Evolutionary conservation across 164 flowering plant genomes (phyloP), one percentile per base, ranked within the genome.

Genomic region (Brasenia schreberi): DNA sequence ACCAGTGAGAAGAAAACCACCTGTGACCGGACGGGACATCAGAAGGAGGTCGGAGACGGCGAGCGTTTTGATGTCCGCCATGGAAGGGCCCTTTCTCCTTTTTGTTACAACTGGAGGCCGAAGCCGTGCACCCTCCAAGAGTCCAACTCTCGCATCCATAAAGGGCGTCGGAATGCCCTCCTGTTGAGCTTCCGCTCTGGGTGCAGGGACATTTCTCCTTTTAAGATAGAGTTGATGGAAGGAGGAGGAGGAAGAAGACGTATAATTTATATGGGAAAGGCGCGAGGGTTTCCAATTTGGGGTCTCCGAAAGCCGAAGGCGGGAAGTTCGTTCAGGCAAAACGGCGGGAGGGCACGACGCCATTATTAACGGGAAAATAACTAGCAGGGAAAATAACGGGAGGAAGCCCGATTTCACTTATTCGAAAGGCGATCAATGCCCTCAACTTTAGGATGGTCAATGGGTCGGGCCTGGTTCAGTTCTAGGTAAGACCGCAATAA

Each of bases 21-120:
- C 96, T 62, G 91, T 80, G 63, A 83, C 72, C 14, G 89, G 85
- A 7, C 76, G 83, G 56, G 77, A 75, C n/a, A 71, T 76, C 33
- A 65, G 79, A 75, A 88, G 69, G 64, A 90, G 86, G 18, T 87
- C 86, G 1, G 86, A 66, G 68, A 92, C 58, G 2, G 80, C 69
- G 74, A 85, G 49, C 59, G 74, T 65, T 64, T 66, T 74, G 19
- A 62, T 65, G 43, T 59, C 43, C 11, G 73, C 81, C 71, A 74
- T 74, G 1, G 63, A 60, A n/a, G 63, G 9, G n/a, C 19, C 63
- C 9, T 60, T 19, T 56, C n/a, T n/a, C n/a, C 59, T 23, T 23
- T 23, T 23, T 23, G 27, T 23, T 23, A 23, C 27, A 23, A 23
- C 27, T 23, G 27, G 27, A 23, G 27, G 27, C 27, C 27, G 27